phyloP scores from a whole-genome alignment of 257 asterid species.

The Solanum peruvianum region DNA sequence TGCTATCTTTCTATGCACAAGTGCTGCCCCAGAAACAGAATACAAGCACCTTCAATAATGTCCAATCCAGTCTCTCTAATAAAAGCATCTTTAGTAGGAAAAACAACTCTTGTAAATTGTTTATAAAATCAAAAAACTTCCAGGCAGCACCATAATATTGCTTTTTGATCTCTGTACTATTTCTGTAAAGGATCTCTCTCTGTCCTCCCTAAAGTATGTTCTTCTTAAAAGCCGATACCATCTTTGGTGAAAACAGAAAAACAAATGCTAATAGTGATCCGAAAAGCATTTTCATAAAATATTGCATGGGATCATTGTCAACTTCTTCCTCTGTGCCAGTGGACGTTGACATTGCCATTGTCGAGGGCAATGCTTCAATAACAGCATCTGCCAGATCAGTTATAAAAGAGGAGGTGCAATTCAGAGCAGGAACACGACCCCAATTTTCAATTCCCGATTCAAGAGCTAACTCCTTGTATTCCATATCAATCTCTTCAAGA shows the following conservation, averaged over 20 bases:
- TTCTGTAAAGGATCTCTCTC: neutral
- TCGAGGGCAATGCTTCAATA: slow-evolving; percentile 79
- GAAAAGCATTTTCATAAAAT: slow-evolving; percentile 37
- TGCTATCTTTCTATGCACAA: neutral
- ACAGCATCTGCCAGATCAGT: slow-evolving; percentile 88
- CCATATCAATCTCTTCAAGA: slow-evolving; percentile 95
- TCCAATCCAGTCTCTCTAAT: neutral
- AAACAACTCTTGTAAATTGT: neutral
- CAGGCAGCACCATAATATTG: neutral
- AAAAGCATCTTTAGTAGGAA: neutral
- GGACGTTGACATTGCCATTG: slow-evolving; percentile 46
- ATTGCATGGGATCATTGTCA: slow-evolving; percentile 30
- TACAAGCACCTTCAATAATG: neutral
- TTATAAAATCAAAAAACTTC: neutral
- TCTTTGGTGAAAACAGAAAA: slow-evolving; percentile 56
- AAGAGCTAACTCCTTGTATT: slow-evolving; percentile 75
- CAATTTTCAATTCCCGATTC: slow-evolving; percentile 80
- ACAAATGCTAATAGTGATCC: slow-evolving; percentile 72
- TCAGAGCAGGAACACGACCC: slow-evolving; percentile 98
- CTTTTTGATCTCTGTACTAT: neutral
- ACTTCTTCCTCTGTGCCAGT: slow-evolving; percentile 17
- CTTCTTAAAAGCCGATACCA: slow-evolving; percentile 32
- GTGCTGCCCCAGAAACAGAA: neutral
- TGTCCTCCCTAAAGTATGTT: slow-evolving; percentile 6
- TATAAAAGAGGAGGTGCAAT: slow-evolving; percentile 78